Base-by-base conservation (phyloP, 352 stramenopile species). In the Phytophthora parvispora region DNA sequence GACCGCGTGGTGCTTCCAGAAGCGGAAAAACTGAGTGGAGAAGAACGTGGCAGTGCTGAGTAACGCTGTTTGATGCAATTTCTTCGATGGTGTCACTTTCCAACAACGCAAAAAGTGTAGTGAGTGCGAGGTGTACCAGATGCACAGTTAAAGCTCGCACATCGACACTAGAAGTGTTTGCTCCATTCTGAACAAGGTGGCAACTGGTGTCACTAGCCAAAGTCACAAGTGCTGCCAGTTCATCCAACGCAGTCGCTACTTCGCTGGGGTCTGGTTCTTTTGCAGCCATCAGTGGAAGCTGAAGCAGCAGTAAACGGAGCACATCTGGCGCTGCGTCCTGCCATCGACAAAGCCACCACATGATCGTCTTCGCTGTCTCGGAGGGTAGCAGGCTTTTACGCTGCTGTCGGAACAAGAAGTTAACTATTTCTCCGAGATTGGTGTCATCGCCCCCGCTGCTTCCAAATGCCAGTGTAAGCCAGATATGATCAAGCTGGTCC, bases 261-360 rank as follows among this genome's bases (percentile, higher is more conserved):
- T 68, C 53, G 22, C 45, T 67, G 28, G 34, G 10, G 25, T 67
- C 36, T 4, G 49, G 5, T 36, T 59, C 51, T 27, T 48, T 59
- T 49, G 32, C 28, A 28, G 29, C 9, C 18, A 38, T 47, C 4
- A 56, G 50, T 15, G 53, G 51, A 12, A 54, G 45, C 43, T 72
- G 54, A 15, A 69, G 55, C 15, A 71, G 28, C n/a, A 69, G 22
- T 13, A 64, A 60, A 4, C 63, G 64, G 3, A 90, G 47, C 0
- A 91, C 78, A 31, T 88, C 76, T 8, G 80, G 49, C 2, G 78
- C 80, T 10, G 82, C 76, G 47, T 77, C 69, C 20, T 93, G 80
- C 83, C 83, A 91, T 10, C 83, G 76, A 72, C 81, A 83, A 1
- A 93, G 60, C 82, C 82, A 92, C 86, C 86, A 92, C 36, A 91